Evolutionary conservation across 2,329 filamentous ascomycete genomes (phyloP).

Genomic region (Tolypocladium pustulatum): DNA sequence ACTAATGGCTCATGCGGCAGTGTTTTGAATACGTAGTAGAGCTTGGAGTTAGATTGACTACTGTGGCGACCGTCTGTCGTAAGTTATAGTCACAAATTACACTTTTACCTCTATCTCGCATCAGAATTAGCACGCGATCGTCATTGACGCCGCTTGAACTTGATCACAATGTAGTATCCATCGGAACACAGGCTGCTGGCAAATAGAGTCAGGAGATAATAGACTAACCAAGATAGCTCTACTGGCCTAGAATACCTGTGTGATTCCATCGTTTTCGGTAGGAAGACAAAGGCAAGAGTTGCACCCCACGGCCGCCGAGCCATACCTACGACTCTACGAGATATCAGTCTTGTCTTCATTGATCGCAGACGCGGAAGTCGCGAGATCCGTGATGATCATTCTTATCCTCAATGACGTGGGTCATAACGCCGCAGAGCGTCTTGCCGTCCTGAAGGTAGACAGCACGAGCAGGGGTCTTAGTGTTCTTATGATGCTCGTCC

Average conservation of each 20-base stretch:
- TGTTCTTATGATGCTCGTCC: too few species aligned
- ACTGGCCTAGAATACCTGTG: neutral
- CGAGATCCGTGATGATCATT: neutral
- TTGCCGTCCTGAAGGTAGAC: conserved; percentile 6
- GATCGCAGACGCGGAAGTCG: neutral
- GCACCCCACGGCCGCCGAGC: neutral
- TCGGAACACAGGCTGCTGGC: neutral
- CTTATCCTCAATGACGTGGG: conserved; percentile 1
- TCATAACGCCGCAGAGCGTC: conserved; percentile 3
- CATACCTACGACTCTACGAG: neutral
- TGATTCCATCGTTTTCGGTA: neutral
- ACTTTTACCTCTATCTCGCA: too few species aligned
- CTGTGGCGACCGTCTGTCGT: too few species aligned
- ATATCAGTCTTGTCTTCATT: neutral
- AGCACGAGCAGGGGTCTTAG: too few species aligned
- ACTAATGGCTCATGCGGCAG: too few species aligned
- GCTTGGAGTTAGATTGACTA: too few species aligned
- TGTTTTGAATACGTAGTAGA: too few species aligned
- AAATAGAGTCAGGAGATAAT: neutral
- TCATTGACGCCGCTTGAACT: too few species aligned
- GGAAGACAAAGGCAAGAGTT: neutral
- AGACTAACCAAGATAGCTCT: neutral
- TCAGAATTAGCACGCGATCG: too few species aligned
- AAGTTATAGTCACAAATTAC: too few species aligned
- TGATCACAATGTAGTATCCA: too few species aligned